phyloP scores from a whole-genome alignment of 768 basidiomycete species.

The Pleurotus eryngii region DNA sequence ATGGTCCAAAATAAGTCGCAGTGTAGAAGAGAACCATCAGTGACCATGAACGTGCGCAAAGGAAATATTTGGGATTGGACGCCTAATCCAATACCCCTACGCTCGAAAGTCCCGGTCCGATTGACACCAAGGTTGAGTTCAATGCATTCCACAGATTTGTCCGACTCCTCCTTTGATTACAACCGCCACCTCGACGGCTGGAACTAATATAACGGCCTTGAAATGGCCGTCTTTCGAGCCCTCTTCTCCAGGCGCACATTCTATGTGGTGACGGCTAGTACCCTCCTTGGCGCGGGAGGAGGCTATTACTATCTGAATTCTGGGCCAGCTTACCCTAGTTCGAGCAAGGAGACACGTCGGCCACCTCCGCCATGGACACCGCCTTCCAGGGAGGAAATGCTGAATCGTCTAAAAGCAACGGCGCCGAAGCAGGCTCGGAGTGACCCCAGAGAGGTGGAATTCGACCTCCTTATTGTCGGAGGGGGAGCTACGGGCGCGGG shows the following conservation, averaged over 20 bases:
- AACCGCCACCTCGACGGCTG: neutral
- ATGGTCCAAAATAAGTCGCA: no score
- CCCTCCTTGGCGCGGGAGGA: conserved; percentile 49
- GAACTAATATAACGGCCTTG: neutral
- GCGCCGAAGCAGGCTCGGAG: conserved; percentile 18
- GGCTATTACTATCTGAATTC: conserved; percentile 75
- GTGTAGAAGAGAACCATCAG: neutral
- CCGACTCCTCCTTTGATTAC: neutral
- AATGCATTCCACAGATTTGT: neutral
- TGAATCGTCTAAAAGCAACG: conserved; percentile 52
- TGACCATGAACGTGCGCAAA: neutral
- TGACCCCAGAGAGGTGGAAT: conserved; percentile 44
- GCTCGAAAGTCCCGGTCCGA: neutral
- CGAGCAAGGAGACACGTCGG: conserved; percentile 63
- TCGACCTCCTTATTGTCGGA: conserved; percentile 83
- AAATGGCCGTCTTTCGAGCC: conserved; percentile 32
- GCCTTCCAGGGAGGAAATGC: conserved; percentile 63
- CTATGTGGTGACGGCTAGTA: conserved; percentile 49
- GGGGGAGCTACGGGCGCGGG: conserved; percentile 97
- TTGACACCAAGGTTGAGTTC: neutral
- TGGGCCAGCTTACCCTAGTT: conserved; percentile 61
- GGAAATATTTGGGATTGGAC: neutral
- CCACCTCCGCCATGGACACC: conserved; percentile 81
- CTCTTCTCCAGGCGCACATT: conserved; percentile 58
- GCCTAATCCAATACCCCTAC: neutral